Percentiles rank a stretch among this genome's conserved stretches.
Evolutionary conservation across 2,329 filamentous ascomycete genomes (phyloP).

Genomic region (Emmonsiellopsis sp.): DNA sequence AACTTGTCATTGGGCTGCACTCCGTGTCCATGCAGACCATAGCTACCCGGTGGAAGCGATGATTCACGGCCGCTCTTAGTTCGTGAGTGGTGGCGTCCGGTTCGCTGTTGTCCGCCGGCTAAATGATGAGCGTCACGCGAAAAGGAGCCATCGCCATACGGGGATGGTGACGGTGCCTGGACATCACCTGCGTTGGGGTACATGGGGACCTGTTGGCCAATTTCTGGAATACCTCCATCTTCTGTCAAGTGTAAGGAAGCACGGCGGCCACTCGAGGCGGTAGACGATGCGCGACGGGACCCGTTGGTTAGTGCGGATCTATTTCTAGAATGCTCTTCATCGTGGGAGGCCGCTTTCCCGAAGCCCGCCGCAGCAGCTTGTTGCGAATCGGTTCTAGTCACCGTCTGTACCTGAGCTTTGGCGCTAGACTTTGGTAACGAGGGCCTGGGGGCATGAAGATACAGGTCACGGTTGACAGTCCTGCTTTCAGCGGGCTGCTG

Average conservation of each 20-base stretch:
- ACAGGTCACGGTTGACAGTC: constrained; percentile 69
- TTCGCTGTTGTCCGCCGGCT: constrained; percentile 31
- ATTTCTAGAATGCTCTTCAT: constrained; percentile 44
- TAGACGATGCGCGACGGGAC: constrained; percentile 40
- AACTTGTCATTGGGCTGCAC: constrained; percentile 68
- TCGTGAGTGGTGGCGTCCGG: constrained; percentile 54
- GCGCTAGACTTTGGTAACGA: constrained; percentile 73
- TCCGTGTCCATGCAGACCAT: constrained; percentile 85
- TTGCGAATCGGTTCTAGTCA: constrained; percentile 87
- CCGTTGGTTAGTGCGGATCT: constrained; percentile 56
- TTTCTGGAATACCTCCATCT: constrained; percentile 83
- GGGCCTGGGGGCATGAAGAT: constrained; percentile 81
- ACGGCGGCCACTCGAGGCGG: constrained; percentile 43
- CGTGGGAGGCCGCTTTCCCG: constrained; percentile 49
- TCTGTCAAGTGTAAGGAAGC: constrained; percentile 55
- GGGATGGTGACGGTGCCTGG: constrained; percentile 80
- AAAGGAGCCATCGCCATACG: constrained; percentile 35
- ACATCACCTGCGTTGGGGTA: constrained; percentile 87
- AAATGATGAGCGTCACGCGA: constrained; percentile 36
- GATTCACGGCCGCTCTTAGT: constrained; percentile 64
- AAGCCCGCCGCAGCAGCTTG: constrained; percentile 78
- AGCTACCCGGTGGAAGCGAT: constrained; percentile 75
- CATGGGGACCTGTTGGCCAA: constrained; percentile 89
- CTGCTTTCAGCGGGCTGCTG: constrained; percentile 62
- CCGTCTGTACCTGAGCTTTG: constrained; percentile 70